Conservation (phyloP, 2,329 filamentous ascomycete genomes). For the Leptographium galeiforme region DNA sequence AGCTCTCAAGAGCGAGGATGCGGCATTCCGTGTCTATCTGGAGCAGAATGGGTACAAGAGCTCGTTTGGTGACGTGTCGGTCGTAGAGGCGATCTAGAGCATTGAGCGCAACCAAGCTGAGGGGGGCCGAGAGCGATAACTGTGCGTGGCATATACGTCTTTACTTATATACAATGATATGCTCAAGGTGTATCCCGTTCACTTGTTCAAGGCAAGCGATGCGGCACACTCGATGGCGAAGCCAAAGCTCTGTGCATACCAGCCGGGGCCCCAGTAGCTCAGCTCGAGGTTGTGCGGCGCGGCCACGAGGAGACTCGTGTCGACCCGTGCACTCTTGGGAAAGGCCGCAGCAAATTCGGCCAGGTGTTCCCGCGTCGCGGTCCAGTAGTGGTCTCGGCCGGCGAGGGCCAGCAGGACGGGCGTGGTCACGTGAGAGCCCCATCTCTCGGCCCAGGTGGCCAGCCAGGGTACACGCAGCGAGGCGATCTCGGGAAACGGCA, state of each 20-base stretch:
- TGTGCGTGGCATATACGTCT: too few relatives aligned
- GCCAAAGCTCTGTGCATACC: conserved; percentile 13
- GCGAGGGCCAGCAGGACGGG: conserved; percentile 13
- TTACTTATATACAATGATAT: too few relatives aligned
- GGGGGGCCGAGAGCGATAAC: too few relatives aligned
- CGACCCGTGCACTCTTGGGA: conserved; percentile 9
- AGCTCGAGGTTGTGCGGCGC: conserved; percentile 12
- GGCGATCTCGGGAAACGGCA: conserved; percentile 8
- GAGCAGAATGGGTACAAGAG: too few relatives aligned
- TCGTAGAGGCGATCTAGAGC: too few relatives aligned
- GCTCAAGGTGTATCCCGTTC: not conserved
- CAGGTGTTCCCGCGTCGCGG: conserved; percentile 8
- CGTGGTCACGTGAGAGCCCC: conserved; percentile 6
- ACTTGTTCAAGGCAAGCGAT: not conserved
- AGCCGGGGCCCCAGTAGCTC: conserved; percentile 10
- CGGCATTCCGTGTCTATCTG: too few relatives aligned
- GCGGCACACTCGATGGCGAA: conserved; percentile 5
- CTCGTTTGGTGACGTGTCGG: too few relatives aligned
- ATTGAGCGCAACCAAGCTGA: too few relatives aligned
- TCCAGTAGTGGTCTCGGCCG: conserved; percentile 11
- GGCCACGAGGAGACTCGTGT: conserved; percentile 6
- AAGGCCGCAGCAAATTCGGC: conserved; percentile 9
- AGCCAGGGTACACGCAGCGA: conserved; percentile 7
- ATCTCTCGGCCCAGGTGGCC: conserved; percentile 4
- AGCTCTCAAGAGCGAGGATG: too few relatives aligned